phyloP scores from a whole-genome alignment of 805 yeast species.

The Monosporozyma servazzii region DNA sequence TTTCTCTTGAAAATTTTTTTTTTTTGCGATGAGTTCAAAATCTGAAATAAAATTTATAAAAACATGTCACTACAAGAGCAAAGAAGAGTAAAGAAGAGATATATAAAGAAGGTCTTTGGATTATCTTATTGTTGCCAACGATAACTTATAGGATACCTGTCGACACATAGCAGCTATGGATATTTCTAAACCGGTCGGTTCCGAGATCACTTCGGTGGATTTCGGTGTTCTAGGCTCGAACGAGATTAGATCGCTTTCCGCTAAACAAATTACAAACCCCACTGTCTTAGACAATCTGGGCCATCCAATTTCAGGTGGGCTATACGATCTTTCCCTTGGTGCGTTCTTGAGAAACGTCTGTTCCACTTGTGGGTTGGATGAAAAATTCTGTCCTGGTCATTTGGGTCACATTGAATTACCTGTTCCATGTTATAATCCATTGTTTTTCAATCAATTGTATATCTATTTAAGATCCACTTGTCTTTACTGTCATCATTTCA shows the following conservation, averaged over 20 bases:
- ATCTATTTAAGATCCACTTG: constrained; percentile 76
- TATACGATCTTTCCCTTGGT: constrained; percentile 91
- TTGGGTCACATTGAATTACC: constrained; percentile 97
- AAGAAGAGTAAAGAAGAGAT: too few relatives aligned
- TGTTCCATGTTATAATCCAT: constrained; percentile 87
- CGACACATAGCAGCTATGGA: constrained; percentile 48
- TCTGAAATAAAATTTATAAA: background rate
- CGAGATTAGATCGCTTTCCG: constrained; percentile 80
- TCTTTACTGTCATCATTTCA: constrained; percentile 82
- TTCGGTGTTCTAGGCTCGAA: constrained; percentile 75
- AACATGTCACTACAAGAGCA: too few relatives aligned
- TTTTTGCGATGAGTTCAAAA: constrained; percentile 2
- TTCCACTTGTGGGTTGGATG: constrained; percentile 93
- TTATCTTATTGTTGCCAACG: too few relatives aligned
- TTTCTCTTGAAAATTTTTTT: background rate
- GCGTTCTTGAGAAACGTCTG: constrained; percentile 85
- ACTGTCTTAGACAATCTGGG: constrained; percentile 93
- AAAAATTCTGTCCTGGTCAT: constrained; percentile 93
- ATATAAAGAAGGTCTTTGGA: background rate
- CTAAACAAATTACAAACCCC: constrained; percentile 92
- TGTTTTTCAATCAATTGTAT: constrained; percentile 87
- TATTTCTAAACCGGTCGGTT: constrained; percentile 92
- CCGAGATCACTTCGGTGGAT: constrained; percentile 86
- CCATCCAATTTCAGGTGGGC: constrained; percentile 89
- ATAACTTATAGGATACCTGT: background rate